Base-by-base conservation (phyloP, 2,329 filamentous ascomycete species). In the Endothia cerciana region DNA sequence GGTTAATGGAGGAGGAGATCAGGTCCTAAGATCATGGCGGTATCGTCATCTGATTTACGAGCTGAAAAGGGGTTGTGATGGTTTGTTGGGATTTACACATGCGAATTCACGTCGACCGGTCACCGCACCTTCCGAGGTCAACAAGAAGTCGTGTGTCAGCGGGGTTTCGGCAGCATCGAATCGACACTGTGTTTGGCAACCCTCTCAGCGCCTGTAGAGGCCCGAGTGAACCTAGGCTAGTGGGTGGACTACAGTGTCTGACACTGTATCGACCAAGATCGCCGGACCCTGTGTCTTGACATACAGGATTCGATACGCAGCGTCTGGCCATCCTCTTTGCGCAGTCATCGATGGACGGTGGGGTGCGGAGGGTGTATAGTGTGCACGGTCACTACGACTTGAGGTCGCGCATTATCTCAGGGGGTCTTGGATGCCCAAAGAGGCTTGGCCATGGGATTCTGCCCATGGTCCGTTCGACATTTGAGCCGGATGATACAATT, bases 21-120 rank as follows among this genome's bases (percentile, higher is more conserved):
- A 7, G 4, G 30, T 11, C 8, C 15, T 33, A 13, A 22, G 15
- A 4, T n/a, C 53, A 57, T 57, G 33, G 5, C n/a, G 1, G 11
- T 2, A 13, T 40, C 6, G 10, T 15, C 53, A 40, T n/a, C n/a
- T 22, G 7, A 40, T 58, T 7, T 58, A 7, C 22, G 13, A 13
- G 22, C 15, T 22, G 53, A 36, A 19, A 43, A 43, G 28, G 40
- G 5, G n/a, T 13, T 43, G 25, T 5, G 33, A 28, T 25, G 19
- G 56, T 65, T 67, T 66, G 66, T 68, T 68, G 65, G 65, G 59
- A 65, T 25, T 62, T 41, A 38, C 60, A 63, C 66, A 63, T 68
- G 57, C 17, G 30, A 62, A 40, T 64, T 51, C 40, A 55, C 57
- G 41, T 25, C 22, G 17, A 59, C 55, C n/a, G n/a, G n/a, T n/a